Evolutionary conservation across 164 flowering plant species (phyloP), one percentile per base, ranked within the genome.

Genomic region (Piper betle): DNA sequence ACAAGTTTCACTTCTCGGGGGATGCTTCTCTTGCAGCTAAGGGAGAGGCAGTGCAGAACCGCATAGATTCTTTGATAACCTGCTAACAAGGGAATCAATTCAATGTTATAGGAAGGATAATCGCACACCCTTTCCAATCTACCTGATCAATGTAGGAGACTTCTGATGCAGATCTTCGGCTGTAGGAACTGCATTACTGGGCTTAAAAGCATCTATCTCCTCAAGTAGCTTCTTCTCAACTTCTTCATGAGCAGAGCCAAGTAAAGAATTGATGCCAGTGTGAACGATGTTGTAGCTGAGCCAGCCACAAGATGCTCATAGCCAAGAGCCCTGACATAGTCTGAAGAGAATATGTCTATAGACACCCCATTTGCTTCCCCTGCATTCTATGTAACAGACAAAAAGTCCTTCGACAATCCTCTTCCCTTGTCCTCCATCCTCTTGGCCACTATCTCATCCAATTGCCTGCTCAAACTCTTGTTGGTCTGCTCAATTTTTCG

Each of bases 241-340:
- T 42, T 81, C 80, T 11, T 83, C 85, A 74, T 93, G 96, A 15
- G 77, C 84, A 39, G 96, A 74, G 15, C 87, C 13, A 92, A 69
- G 69, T 92, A 92, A 6, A 87, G 54, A 40, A 80, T 64, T 6
- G 90, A 77, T 37, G 98, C 82, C 68, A 92, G 59, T 0, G 98
- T 89, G 59, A 92, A 92, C 3, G 96, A 64, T 3, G 96, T 87
- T 5, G 97, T 92, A 4, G 94, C 83, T 2, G 98, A 89, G 1
- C 98, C 98, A 40, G 98, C 97, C 38, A 93, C 81, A 17, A 93
- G 74, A 58, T 93, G 97, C 65, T 93, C 97, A 66, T 93, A 93
- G 40, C 96, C 74, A 13, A 88, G 80, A 18, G 90, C 88, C 72
- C 92, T 87, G 8, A 93, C 67, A 62, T 84, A 88, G 60, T 93